Conservation (phyloP, 345 rosid species). For the Angophora floribunda region DNA sequence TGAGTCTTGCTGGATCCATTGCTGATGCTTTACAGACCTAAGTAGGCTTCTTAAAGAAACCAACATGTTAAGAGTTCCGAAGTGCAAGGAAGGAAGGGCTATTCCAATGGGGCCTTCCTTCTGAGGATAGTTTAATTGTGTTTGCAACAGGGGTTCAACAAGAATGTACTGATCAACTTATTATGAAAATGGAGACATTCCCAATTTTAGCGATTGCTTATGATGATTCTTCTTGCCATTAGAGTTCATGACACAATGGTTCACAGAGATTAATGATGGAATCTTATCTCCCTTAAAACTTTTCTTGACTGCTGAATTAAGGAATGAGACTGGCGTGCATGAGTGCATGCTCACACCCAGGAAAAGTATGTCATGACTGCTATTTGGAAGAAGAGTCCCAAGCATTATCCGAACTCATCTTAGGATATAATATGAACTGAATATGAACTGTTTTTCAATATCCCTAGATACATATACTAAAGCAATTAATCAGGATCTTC, state of each 20-base stretch:
- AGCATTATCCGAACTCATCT: background rate
- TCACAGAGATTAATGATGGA: background rate
- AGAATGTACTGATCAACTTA: background rate
- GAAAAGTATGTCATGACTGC: too few species aligned
- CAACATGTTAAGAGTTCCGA: background rate
- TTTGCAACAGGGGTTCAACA: background rate
- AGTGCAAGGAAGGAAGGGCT: background rate
- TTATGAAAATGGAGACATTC: background rate
- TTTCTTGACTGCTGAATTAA: background rate
- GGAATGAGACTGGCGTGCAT: background rate
- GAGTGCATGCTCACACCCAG: too few species aligned
- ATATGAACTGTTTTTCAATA: background rate
- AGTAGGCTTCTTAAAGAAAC: background rate
- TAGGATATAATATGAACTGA: background rate
- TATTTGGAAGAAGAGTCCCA: too few species aligned
- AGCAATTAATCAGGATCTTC: background rate
- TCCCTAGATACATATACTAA: background rate
- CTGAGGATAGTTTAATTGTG: background rate
- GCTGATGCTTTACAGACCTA: slow-evolving; percentile 84
- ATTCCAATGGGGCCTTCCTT: background rate
- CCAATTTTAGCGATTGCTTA: background rate
- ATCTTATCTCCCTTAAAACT: too few species aligned
- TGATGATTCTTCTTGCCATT: background rate
- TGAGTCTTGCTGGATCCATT: slow-evolving; percentile 89
- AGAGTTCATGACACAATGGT: background rate